Evolutionary conservation across 2,329 filamentous ascomycete genomes (phyloP).

Genomic region (Pseudocercospora pini-densiflorae): DNA sequence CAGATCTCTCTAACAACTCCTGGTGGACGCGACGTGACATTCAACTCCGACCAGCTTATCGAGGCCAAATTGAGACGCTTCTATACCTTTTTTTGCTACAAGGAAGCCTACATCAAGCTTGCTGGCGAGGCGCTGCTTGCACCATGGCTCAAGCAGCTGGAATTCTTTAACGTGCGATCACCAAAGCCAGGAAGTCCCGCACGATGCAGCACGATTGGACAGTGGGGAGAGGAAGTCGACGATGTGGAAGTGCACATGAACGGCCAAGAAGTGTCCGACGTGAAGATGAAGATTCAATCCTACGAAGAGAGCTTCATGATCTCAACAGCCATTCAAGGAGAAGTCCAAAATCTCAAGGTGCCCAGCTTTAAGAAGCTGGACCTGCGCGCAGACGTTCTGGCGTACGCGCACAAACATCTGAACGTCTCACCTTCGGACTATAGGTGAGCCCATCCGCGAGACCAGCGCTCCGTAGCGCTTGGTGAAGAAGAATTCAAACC

Average conservation of each 20-base stretch:
- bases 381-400: constrained; percentile 37
- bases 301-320: constrained; percentile 65
- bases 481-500: constrained; percentile 1
- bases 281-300: constrained; percentile 61
- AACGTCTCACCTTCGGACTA: constrained; percentile 26
- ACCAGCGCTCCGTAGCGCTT: not conserved
- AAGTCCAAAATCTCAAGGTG: constrained; percentile 36
- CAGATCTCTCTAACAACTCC: constrained; percentile 45
- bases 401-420: constrained; percentile 33
- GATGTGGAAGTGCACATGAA: constrained; percentile 58
- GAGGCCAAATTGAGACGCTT: constrained; percentile 71
- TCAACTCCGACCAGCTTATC: constrained; percentile 53
- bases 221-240: constrained; percentile 52
- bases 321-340: constrained; percentile 56
- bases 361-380: constrained; percentile 40
- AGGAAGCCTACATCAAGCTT: constrained; percentile 83
- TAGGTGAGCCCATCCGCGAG: constrained; percentile 22
- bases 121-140: constrained; percentile 78
- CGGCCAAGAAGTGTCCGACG: constrained; percentile 53
- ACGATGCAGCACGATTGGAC: constrained; percentile 49
- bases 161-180: constrained; percentile 68
- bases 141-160: constrained; percentile 70
- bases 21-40: constrained; percentile 41
- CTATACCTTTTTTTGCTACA: constrained; percentile 78
- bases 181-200: constrained; percentile 52